Percentiles rank a stretch among this genome's conserved stretches.
These are phyloP conservation scores for Xylariaceae sp. DNA, from an alignment of 2,329 filamentous ascomycete species.

Conservation along the genomic window DNA sequence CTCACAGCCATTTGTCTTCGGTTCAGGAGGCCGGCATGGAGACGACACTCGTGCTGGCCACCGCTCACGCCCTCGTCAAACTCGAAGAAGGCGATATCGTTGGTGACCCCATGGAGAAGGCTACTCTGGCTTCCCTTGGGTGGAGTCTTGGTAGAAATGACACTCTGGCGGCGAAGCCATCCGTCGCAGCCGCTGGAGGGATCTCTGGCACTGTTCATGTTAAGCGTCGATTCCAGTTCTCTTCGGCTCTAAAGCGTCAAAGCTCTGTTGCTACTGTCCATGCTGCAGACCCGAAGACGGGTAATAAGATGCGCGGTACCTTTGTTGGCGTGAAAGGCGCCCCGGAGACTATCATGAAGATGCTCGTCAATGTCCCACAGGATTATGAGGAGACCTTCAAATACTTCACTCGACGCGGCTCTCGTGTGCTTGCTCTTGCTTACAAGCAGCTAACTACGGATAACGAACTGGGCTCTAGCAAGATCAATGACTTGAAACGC, in stretches of 20 bases:
- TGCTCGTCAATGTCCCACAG: slow-evolving; percentile 79
- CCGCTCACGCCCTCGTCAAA: slow-evolving; percentile 92
- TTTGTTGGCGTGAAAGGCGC: slow-evolving; percentile 97
- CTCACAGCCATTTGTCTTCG: slow-evolving; percentile 76
- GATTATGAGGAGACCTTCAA: slow-evolving; percentile 99
- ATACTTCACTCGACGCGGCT: slow-evolving; percentile 94
- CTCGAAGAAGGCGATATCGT: slow-evolving; percentile 97
- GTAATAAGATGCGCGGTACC: slow-evolving; percentile 78
- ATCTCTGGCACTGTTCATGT: slow-evolving; percentile 82
- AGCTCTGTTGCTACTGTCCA: slow-evolving; percentile 88
- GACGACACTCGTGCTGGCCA: slow-evolving; percentile 90
- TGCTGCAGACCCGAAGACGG: slow-evolving; percentile 70
- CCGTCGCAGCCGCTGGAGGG: slow-evolving; percentile 48
- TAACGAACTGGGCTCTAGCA: slow-evolving; percentile 77
- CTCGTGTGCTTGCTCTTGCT: slow-evolving; percentile 87
- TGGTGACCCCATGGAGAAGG: slow-evolving; percentile 98
- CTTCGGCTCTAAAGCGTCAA: slow-evolving; percentile 92
- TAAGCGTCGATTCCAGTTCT: slow-evolving; percentile 97
- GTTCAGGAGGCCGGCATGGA: slow-evolving; percentile 73
- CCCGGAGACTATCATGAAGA: slow-evolving; percentile 93
- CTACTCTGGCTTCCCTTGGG: slow-evolving; percentile 83
- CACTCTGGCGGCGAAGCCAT: slow-evolving; percentile 70
- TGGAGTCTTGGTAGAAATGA: slow-evolving; percentile 94
- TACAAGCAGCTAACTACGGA: slow-evolving; percentile 90
- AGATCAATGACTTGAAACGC: slow-evolving; percentile 91